A percentile compares a stretch with the other conserved stretches of the same genome.
Conservation (phyloP, 371 early-diverging fungal species). For the Actinomortierella ambigua region DNA sequence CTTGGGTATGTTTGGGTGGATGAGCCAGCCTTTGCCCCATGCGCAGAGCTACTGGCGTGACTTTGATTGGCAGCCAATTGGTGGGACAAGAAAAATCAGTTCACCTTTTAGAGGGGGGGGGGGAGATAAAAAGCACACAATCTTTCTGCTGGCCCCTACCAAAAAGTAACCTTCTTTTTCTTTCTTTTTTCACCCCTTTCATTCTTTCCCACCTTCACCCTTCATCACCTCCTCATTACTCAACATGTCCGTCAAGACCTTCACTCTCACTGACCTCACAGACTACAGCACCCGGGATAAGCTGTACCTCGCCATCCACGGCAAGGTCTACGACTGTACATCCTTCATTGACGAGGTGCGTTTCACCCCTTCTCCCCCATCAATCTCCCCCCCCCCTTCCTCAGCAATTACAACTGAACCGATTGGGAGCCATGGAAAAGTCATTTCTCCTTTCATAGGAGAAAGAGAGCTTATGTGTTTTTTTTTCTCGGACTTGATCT, state of each 20-base stretch:
- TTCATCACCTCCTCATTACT: conserved; percentile 5
- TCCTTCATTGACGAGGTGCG: conserved; percentile 73
- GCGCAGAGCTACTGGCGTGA: too few relatives aligned
- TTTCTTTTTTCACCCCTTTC: neutral
- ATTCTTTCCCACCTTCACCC: conserved; percentile 1
- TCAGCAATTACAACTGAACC: neutral
- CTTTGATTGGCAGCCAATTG: too few relatives aligned
- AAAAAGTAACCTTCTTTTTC: neutral
- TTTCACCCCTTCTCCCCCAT: conserved; percentile 12
- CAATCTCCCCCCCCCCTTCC: neutral
- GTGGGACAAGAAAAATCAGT: too few relatives aligned
- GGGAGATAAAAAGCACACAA: too few relatives aligned
- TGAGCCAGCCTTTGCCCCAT: too few relatives aligned
- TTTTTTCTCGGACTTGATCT: conserved; percentile 1
- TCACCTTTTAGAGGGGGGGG: too few relatives aligned
- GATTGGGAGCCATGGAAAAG: too few relatives aligned
- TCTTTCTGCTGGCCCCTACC: too few relatives aligned
- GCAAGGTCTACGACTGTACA: conserved; percentile 86
- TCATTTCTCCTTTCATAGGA: too few relatives aligned
- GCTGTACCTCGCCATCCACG: conserved; percentile 77
- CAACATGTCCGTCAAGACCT: conserved; percentile 48
- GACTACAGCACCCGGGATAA: conserved; percentile 59
- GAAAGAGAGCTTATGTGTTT: too few relatives aligned
- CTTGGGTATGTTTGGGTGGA: too few relatives aligned
- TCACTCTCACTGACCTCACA: conserved; percentile 64